Base-by-base conservation (phyloP, 2,329 filamentous ascomycete genomes). In the Raffaelea arxii region DNA sequence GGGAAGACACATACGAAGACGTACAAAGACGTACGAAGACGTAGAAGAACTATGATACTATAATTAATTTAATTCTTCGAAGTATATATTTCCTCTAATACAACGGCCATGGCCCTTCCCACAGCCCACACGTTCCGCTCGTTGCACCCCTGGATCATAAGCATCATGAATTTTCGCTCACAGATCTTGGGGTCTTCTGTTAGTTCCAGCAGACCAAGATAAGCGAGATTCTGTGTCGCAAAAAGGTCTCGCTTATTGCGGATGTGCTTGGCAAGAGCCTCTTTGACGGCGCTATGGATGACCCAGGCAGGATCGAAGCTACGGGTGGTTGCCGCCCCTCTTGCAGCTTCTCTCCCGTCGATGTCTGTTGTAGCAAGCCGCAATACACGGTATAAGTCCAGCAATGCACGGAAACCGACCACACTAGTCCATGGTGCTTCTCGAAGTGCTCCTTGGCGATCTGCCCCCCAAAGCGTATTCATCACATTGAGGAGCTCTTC, bases 121-220 rank as follows among this genome's bases (percentile, higher is more conserved):
- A 47, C 46, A 3, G 46, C 23, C 46, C 46, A 47, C 2, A 47
- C 41, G 25, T 36, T 47, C 9, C 46, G n/a, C 35, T 47, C 46
- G 18, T 44, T 43, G 25, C 46, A 47, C 25, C 46, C 44, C 21
- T 47, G 46, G 14, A 41, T n/a, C 46, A 47, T 47, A 25, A 47
- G 24, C 46, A 47, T 43, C 46, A 47, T 43, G 14, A 47, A 47
- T 19, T 47, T 47, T 21, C 46, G 46, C 41, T 47, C 46, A 27
- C 41, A 43, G 3, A 44, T 19, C 12, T 41, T 43, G 11, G 46
- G 41, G 25, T 47, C 46, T 22, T 47, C 46, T 12, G 46, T 47
- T 14, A 47, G 35, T 41, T 47, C 46, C 5, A 47, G 41, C 35
- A 47, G 18, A 11, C 46, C 46, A 4, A 47, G 25, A 25, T 47